These are phyloP conservation scores for Penicillium sp. DNA, from an alignment of 2,329 filamentous ascomycete species.

Conservation along the genomic window DNA sequence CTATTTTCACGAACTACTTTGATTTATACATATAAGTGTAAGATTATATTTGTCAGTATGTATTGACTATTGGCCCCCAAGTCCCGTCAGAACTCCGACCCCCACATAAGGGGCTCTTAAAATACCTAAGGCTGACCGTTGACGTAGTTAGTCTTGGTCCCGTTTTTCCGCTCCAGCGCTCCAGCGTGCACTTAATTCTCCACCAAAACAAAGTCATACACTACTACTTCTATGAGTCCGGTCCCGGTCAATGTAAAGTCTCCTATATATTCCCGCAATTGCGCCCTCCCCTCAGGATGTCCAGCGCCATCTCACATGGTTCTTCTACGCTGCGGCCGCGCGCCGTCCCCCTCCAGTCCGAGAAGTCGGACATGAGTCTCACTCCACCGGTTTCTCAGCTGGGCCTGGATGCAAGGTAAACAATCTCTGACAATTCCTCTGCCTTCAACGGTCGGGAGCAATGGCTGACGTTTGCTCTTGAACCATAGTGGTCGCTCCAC, in stretches of 20 bases:
- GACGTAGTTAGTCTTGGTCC: constrained; percentile 14
- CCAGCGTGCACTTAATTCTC: neutral
- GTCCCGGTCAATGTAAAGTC: constrained; percentile 2
- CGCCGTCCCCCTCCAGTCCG: constrained; percentile 27
- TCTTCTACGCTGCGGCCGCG: constrained; percentile 35
- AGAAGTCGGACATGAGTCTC: constrained; percentile 25
- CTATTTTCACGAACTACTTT: neutral
- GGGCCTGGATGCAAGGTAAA: constrained; percentile 39
- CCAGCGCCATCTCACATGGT: constrained; percentile 29
- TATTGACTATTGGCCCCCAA: neutral
- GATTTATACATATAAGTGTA: neutral
- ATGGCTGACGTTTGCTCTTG: constrained; percentile 5
- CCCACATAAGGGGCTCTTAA: neutral
- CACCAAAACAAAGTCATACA: neutral
- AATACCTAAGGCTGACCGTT: constrained; percentile 14
- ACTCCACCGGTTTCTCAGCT: constrained; percentile 30
- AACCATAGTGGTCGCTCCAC: constrained; percentile 73
- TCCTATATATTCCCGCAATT: constrained; percentile 4
- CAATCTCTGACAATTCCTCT: neutral
- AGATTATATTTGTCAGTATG: neutral
- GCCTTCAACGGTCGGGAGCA: neutral
- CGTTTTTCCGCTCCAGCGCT: constrained; percentile 8
- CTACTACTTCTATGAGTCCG: neutral
- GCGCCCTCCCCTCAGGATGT: constrained; percentile 27
- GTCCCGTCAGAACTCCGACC: neutral